Conservation (phyloP, 345 rosid species). For the Arabis alpina region DNA sequence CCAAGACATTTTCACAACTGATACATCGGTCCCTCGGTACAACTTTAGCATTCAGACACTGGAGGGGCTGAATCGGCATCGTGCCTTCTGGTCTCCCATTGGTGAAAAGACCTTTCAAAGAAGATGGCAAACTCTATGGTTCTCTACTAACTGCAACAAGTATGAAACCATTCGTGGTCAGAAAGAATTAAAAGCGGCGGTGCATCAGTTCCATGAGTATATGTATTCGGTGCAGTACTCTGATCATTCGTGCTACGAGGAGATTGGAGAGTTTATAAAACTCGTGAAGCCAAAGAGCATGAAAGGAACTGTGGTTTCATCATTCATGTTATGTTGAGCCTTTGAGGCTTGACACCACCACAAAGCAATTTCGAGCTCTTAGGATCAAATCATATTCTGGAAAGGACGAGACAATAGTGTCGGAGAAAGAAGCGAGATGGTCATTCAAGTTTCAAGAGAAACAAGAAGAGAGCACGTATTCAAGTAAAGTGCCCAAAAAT, state of each 20-base stretch:
- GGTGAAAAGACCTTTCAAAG: conserved; percentile 50
- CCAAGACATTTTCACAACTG: conserved; percentile 68
- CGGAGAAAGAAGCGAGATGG: conserved; percentile 36
- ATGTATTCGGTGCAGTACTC: conserved; percentile 73
- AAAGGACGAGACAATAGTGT: conserved; percentile 19
- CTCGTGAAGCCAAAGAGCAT: conserved; percentile 64
- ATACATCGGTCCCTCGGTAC: conserved; percentile 77
- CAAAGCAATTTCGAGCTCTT: conserved; percentile 28
- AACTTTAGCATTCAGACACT: conserved; percentile 77
- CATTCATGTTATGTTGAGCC: conserved; percentile 71
- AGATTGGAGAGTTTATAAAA: conserved; percentile 66
- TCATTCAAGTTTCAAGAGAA: conserved; percentile 21
- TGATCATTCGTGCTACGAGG: conserved; percentile 72
- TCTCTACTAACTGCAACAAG: conserved; percentile 44
- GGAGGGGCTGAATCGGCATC: conserved; percentile 73
- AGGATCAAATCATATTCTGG: conserved; percentile 35
- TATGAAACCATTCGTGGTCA: conserved; percentile 14
- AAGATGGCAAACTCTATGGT: conserved; percentile 50
- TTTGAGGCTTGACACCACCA: conserved; percentile 37
- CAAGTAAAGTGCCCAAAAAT: conserved; percentile 31
- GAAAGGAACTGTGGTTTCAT: conserved; percentile 71
- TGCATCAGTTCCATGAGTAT: conserved; percentile 51
- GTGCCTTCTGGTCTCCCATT: conserved; percentile 94
- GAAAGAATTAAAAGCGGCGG: conserved; percentile 36
- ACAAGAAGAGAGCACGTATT: conserved; percentile 37